Evolutionary conservation across 2,329 filamentous ascomycete species (phyloP).

Genomic region (Colletotrichum tofieldiae): DNA sequence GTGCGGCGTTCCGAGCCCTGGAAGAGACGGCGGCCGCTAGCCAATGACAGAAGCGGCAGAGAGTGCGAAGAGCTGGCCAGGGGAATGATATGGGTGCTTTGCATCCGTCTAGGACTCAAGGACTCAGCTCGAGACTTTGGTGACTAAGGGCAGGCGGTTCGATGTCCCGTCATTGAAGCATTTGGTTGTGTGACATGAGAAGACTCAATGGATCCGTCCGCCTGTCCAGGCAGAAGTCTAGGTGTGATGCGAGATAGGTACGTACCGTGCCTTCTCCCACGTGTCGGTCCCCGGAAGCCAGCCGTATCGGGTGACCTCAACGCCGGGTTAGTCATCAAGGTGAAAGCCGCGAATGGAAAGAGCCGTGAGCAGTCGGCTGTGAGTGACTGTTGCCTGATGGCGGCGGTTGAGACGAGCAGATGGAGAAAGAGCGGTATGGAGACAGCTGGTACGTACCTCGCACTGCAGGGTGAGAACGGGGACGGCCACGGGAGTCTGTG

Average conservation of each 20-base stretch:
- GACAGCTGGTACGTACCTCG: neutral
- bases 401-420: neutral
- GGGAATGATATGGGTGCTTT: neutral
- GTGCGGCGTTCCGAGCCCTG: neutral
- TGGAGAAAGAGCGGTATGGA: constrained; percentile 26
- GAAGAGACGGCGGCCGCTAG: constrained; percentile 11
- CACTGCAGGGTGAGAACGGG: neutral
- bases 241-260: neutral
- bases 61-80: neutral
- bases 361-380: neutral
- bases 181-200: neutral
- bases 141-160: neutral
- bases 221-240: constrained; percentile 26
- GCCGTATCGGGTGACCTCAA: constrained; percentile 22
- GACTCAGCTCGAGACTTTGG: neutral
- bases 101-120: neutral
- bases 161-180: neutral
- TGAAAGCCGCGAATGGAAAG: neutral
- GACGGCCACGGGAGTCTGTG: constrained; percentile 11
- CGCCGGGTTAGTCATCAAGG: constrained; percentile 10
- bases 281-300: neutral
- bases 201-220: neutral
- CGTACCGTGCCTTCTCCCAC: neutral
- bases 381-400: constrained; percentile 26
- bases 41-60: constrained; percentile 6